Base-by-base conservation (phyloP, 345 rosid species). In the Acer yangbiense region DNA sequence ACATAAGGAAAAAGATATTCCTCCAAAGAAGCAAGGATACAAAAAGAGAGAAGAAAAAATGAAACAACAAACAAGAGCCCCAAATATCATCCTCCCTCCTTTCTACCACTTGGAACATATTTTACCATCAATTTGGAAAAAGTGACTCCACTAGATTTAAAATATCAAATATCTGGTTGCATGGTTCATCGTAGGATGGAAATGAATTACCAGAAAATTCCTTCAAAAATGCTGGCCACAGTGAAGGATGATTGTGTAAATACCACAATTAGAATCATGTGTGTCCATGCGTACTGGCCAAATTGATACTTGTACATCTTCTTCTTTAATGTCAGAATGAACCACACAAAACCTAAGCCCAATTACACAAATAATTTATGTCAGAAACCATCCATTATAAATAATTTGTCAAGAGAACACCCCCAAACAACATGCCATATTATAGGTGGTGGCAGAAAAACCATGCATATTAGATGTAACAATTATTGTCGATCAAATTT, bases 271-370 rank as follows among this genome's bases (percentile, higher is more conserved):
- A 96, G 86, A 83, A 96, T 96, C 99, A 96, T 96, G 77, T 96
- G 99, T 14, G 98, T 96, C 99, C 99, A 96, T 46, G 99, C 98
- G 78, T 90, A 94, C 80, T 96, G 99, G 83, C 98, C 90, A 91
- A 96, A 96, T 86, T 96, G 99, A 92, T 96, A 96, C 93, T 96
- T 94, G 89, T 96, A 96, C 97, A 94, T 90, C 92, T 90, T 91
- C 97, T 92, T 96, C 86, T 96, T 96, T 64, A 96, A 80, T 20
- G 99, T 86, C 72, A 96, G 92, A 83, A 96, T 96, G 89, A 96
- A 96, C 99, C 99, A 96, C 88, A 96, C 90, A 82, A 96, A 96
- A 80, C 99, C 99, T 96, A 87, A 76, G 46, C 58, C 67, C 23
- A 69, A 54, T n/a, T 48, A 44, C 41, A 66, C 9, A 44, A 8